A percentile compares a stretch with the other conserved stretches of the same genome.
These are phyloP conservation scores for Aspergillus hiratsukae DNA, from an alignment of 2,329 filamentous ascomycete genomes.

Conservation along the genomic window DNA sequence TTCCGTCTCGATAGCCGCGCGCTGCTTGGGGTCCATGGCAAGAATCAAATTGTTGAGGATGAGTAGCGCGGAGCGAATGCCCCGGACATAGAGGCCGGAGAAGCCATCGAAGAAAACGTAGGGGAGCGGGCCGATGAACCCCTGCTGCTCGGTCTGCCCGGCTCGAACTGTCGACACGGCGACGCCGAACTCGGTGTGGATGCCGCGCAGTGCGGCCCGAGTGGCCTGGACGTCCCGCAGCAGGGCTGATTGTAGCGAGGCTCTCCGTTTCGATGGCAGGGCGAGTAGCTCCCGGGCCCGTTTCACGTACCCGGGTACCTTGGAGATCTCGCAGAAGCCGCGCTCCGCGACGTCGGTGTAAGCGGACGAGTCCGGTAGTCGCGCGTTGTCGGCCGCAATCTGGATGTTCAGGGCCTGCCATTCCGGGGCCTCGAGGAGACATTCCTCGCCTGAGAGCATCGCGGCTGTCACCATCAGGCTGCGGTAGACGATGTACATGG, in stretches of 20 bases:
- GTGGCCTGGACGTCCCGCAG: conserved; percentile 16
- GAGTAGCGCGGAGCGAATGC: conserved; percentile 15
- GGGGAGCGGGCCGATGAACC: conserved; percentile 21
- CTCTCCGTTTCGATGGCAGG: conserved; percentile 3
- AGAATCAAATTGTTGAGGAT: conserved; percentile 19
- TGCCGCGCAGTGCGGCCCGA: conserved; percentile 19
- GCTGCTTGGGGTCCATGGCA: conserved; percentile 17
- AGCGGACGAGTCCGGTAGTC: conserved; percentile 24
- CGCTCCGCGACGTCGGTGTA: conserved; percentile 28
- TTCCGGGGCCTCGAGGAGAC: conserved; percentile 32
- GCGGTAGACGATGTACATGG: conserved; percentile 33
- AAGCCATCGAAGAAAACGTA: conserved; percentile 20
- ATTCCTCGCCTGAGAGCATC: conserved; percentile 28
- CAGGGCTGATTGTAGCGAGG: conserved; percentile 9
- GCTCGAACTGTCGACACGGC: conserved; percentile 18
- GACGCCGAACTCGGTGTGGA: conserved; percentile 23
- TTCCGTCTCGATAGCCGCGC: conserved; percentile 13
- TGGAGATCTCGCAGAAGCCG: conserved; percentile 24
- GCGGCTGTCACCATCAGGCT: conserved; percentile 33
- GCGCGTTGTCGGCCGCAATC: conserved; percentile 24
- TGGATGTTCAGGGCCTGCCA: conserved; percentile 29
- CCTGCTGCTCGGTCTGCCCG: conserved; percentile 8
- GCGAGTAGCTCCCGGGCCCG: conserved; percentile 13
- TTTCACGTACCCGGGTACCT: conserved; percentile 25
- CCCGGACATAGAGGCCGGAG: conserved; percentile 14